These are phyloP conservation scores for Rhodomyrtus tomentosa DNA, from an alignment of 345 rosid genomes.

Conservation along the genomic window DNA sequence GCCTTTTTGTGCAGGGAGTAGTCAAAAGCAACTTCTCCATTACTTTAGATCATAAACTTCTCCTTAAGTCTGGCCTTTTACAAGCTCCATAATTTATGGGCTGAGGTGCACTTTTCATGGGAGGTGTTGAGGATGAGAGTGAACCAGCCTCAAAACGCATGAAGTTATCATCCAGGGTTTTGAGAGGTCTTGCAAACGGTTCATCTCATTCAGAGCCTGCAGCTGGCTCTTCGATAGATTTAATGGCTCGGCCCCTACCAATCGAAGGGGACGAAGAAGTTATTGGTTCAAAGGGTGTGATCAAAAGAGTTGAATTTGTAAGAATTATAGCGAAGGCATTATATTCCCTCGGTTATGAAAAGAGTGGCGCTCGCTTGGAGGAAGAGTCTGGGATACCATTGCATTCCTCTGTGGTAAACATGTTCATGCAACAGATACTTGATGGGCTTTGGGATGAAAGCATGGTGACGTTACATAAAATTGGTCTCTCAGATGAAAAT, in stretches of 20 bases:
- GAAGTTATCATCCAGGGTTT: slow-evolving; percentile 29
- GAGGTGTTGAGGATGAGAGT: slow-evolving; percentile 50
- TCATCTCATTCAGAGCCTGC: slow-evolving; percentile 19
- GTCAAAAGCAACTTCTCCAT: not conserved
- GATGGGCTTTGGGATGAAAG: slow-evolving; percentile 54
- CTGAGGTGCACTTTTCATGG: slow-evolving; percentile 58
- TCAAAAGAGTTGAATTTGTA: slow-evolving; percentile 48
- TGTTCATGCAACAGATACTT: slow-evolving; percentile 31
- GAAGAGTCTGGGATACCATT: slow-evolving; percentile 58
- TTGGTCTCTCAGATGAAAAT: slow-evolving; percentile 30
- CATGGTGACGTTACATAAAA: slow-evolving; percentile 24
- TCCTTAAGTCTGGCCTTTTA: not conserved
- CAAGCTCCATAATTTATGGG: slow-evolving; percentile 33
- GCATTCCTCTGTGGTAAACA: slow-evolving; percentile 28
- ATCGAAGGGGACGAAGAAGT: slow-evolving; percentile 44
- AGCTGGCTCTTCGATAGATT: slow-evolving; percentile 26
- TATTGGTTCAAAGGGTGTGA: slow-evolving; percentile 51
- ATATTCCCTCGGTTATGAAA: slow-evolving; percentile 48
- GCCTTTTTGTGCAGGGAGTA: slow-evolving; percentile 13
- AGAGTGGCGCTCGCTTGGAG: slow-evolving; percentile 49
- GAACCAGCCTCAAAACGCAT: slow-evolving; percentile 52
- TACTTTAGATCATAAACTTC: not conserved
- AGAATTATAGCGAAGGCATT: slow-evolving; percentile 44
- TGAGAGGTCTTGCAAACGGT: slow-evolving; percentile 36
- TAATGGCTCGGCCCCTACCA: slow-evolving; percentile 55